These are phyloP conservation scores for Pseudozyma flocculosa DNA, from an alignment of 1,284 basidiomycete species.

Conservation along the genomic window DNA sequence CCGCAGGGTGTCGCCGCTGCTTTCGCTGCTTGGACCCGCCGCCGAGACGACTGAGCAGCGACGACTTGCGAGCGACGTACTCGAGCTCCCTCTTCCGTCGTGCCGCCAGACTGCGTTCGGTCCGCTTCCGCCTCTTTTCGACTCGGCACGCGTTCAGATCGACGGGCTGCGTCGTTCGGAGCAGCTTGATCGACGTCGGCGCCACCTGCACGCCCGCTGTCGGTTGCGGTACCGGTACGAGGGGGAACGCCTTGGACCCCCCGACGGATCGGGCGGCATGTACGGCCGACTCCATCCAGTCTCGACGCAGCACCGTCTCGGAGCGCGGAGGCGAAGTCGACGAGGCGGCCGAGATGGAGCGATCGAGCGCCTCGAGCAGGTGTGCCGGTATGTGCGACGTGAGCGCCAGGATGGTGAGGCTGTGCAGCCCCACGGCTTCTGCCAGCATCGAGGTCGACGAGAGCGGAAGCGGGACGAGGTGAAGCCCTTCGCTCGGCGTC, in stretches of 20 bases:
- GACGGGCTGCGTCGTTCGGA: conserved; percentile 21
- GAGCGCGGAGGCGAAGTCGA: not conserved
- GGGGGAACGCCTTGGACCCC: not conserved
- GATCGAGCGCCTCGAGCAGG: conserved; percentile 3
- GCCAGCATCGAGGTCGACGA: conserved; percentile 18
- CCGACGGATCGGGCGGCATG: too few species aligned
- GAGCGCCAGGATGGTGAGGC: conserved; percentile 15
- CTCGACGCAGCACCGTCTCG: not conserved
- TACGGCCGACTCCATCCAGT: not conserved
- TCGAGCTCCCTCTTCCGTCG: too few species aligned
- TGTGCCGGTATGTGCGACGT: conserved; percentile 5
- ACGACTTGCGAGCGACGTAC: too few species aligned
- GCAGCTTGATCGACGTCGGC: conserved; percentile 10
- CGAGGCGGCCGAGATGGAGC: conserved; percentile 2
- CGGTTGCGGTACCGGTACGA: not conserved
- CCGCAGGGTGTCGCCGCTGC: too few species aligned
- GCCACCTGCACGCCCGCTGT: too few species aligned
- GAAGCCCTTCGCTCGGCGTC: not conserved
- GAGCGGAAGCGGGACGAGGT: conserved; percentile 23
- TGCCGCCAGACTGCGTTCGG: too few species aligned
- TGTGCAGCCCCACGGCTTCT: conserved; percentile 12
- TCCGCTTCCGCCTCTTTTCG: too few species aligned
- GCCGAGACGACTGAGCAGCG: too few species aligned
- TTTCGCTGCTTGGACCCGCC: too few species aligned
- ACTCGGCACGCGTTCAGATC: conserved; percentile 17